Percentiles rank a stretch among this genome's conserved stretches.
Evolutionary conservation across 1,284 basidiomycete genomes (phyloP).

Genomic region (Ceratobasidium sp.): DNA sequence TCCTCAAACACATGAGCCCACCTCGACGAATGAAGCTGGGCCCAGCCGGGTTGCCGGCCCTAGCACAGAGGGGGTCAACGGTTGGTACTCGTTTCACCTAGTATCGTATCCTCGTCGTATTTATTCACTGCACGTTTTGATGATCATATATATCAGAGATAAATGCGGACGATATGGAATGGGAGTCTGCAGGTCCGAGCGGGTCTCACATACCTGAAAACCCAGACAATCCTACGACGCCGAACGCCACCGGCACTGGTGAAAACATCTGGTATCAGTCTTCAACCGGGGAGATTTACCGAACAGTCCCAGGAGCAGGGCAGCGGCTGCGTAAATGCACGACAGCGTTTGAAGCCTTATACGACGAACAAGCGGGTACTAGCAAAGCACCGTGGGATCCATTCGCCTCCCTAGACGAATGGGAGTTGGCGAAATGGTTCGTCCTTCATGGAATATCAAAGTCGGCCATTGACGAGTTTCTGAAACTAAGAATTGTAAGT

Average conservation of each 20-base stretch:
- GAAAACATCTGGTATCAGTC: neutral
- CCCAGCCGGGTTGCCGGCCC: too few relatives aligned
- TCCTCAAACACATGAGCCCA: too few relatives aligned
- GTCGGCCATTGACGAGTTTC: slow-evolving; percentile 29
- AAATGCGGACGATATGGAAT: too few relatives aligned
- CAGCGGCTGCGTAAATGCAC: neutral
- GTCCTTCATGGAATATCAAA: slow-evolving; percentile 29
- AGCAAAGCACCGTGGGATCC: slow-evolving; percentile 31
- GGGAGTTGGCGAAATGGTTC: slow-evolving; percentile 45
- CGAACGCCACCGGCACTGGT: too few relatives aligned
- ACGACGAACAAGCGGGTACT: neutral
- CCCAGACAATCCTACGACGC: too few relatives aligned
- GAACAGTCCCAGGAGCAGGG: neutral
- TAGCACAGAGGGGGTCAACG: too few relatives aligned
- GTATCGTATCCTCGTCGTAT: too few relatives aligned
- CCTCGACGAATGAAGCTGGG: too few relatives aligned
- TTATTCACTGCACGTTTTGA: too few relatives aligned
- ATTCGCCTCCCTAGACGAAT: slow-evolving; percentile 44
- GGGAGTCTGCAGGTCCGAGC: too few relatives aligned
- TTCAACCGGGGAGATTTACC: neutral
- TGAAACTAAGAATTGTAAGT: slow-evolving; percentile 41
- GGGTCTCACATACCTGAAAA: neutral
- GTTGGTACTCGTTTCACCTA: too few relatives aligned
- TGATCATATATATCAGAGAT: too few relatives aligned
- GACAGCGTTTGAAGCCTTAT: neutral